Evolutionary conservation across 106 monocot species (phyloP).

Genomic region (Dioscorea zingiberensis): DNA sequence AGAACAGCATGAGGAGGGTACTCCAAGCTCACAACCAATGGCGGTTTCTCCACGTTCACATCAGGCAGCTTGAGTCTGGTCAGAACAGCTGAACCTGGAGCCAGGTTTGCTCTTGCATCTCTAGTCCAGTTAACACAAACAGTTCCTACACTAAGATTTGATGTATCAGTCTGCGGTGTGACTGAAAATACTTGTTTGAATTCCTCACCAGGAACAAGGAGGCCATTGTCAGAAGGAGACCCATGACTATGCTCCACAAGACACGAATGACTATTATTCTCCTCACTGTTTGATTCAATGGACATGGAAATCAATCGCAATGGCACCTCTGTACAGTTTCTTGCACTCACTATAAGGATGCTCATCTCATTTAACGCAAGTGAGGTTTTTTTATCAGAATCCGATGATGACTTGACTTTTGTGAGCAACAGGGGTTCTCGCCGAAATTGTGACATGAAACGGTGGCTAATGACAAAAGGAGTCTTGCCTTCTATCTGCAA

Average conservation of each 20-base stretch:
- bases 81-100: conserved; percentile 14
- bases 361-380: conserved; percentile 59
- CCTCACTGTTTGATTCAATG: conserved; percentile 30
- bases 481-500: conserved; percentile 93
- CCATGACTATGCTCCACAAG: conserved; percentile 34
- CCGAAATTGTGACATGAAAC: conserved; percentile 74
- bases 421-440: conserved; percentile 70
- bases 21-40: conserved; percentile 59
- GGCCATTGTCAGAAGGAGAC: conserved; percentile 7
- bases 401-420: conserved; percentile 31
- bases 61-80: conserved; percentile 58
- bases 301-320: conserved; percentile 45
- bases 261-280: conserved; percentile 15
- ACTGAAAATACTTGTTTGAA: conserved; percentile 74
- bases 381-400: conserved; percentile 25
- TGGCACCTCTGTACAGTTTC: conserved; percentile 84
- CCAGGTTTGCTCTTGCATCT: conserved; percentile 14
- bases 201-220: conserved; percentile 70
- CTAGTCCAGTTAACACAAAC: conserved; percentile 57
- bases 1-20: conserved; percentile 77
- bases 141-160: conserved; percentile 45
- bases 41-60: conserved; percentile 64
- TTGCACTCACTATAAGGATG: conserved; percentile 59
- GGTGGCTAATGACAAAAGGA: conserved; percentile 56
- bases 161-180: conserved; percentile 30